These are phyloP conservation scores for Suhomyces wounanorum DNA, from an alignment of 1,139 yeast species.

Conservation along the genomic window DNA sequence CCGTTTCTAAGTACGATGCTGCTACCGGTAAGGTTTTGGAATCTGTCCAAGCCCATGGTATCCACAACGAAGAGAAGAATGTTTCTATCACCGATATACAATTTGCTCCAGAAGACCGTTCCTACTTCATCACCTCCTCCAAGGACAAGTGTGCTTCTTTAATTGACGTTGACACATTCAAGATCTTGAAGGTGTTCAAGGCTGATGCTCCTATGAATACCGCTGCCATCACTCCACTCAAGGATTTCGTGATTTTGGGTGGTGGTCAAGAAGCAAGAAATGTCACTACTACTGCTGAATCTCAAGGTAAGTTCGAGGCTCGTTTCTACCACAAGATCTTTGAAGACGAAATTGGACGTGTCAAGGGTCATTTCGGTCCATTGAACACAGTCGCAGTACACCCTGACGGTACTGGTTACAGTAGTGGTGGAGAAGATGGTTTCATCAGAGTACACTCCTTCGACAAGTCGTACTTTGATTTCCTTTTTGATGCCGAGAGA, in stretches of 20 bases:
- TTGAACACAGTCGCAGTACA: slow-evolving; percentile 90
- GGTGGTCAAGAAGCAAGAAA: slow-evolving; percentile 99
- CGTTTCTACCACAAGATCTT: slow-evolving; percentile 94
- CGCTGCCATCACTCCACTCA: slow-evolving; percentile 89
- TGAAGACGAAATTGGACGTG: slow-evolving; percentile 95
- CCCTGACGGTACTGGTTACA: slow-evolving; percentile 91
- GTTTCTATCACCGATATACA: slow-evolving; percentile 78
- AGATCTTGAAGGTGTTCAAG: slow-evolving; percentile 70
- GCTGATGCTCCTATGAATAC: slow-evolving; percentile 96
- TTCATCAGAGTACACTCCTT: slow-evolving; percentile 91
- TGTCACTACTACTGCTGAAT: slow-evolving; percentile 92
- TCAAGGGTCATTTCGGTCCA: slow-evolving; percentile 99
- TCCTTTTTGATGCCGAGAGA: slow-evolving; percentile 83
- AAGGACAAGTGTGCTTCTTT: slow-evolving; percentile 89
- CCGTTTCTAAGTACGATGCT: slow-evolving; percentile 77
- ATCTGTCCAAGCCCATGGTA: slow-evolving; percentile 64
- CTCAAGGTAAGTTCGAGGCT: slow-evolving; percentile 97
- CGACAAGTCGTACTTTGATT: slow-evolving; percentile 89
- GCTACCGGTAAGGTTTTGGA: slow-evolving; percentile 68
- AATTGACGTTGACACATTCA: slow-evolving; percentile 74
- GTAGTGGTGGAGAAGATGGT: slow-evolving; percentile 99
- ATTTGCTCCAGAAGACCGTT: slow-evolving; percentile 74
- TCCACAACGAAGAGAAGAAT: slow-evolving; percentile 57
- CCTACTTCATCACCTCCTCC: slow-evolving; percentile 90
- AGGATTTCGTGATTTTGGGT: slow-evolving; percentile 90